Conservation (phyloP, 2,329 filamentous ascomycete species). For the Lecanicillium sp. region DNA sequence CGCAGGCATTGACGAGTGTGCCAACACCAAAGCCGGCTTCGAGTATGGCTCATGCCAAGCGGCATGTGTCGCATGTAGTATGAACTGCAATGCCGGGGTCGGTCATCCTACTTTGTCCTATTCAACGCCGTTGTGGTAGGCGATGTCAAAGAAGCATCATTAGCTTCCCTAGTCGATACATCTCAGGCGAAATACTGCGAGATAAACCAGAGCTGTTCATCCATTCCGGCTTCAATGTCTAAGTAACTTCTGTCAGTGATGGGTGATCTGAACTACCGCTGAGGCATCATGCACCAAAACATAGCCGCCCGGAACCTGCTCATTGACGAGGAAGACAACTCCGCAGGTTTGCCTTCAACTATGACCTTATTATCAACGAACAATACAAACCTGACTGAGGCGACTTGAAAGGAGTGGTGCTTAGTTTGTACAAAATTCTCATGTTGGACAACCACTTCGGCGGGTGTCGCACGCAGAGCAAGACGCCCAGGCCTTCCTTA, state of each 20-base stretch:
- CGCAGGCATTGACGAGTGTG: constrained; percentile 11
- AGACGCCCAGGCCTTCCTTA: constrained; percentile 15
- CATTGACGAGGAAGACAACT: constrained; percentile 27
- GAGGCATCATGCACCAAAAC: constrained; percentile 34
- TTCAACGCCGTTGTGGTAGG: constrained; percentile 29
- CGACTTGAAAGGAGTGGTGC: constrained; percentile 30
- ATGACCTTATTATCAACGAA: constrained; percentile 20
- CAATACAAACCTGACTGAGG: constrained; percentile 19
- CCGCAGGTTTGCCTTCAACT: constrained; percentile 33
- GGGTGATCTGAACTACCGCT: constrained; percentile 31
- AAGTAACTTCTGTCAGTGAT: constrained; percentile 29
- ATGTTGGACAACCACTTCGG: constrained; percentile 24
- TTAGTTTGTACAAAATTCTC: constrained; percentile 32
- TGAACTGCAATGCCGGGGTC: constrained; percentile 28
- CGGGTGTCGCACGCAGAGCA: constrained; percentile 20
- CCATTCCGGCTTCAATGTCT: constrained; percentile 32
- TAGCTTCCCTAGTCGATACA: constrained; percentile 29
- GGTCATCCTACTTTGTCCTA: constrained; percentile 29
- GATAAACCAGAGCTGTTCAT: constrained; percentile 20
- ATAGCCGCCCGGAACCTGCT: constrained; percentile 33
- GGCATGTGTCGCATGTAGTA: constrained; percentile 22
- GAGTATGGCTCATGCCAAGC: constrained; percentile 27
- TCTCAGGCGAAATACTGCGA: constrained; percentile 26
- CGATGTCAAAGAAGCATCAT: constrained; percentile 25
- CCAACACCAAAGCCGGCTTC: constrained; percentile 20